These are phyloP conservation scores for Nakaseomyces uthaithaninus DNA, from an alignment of 1,139 yeast species.

Conservation along the genomic window DNA sequence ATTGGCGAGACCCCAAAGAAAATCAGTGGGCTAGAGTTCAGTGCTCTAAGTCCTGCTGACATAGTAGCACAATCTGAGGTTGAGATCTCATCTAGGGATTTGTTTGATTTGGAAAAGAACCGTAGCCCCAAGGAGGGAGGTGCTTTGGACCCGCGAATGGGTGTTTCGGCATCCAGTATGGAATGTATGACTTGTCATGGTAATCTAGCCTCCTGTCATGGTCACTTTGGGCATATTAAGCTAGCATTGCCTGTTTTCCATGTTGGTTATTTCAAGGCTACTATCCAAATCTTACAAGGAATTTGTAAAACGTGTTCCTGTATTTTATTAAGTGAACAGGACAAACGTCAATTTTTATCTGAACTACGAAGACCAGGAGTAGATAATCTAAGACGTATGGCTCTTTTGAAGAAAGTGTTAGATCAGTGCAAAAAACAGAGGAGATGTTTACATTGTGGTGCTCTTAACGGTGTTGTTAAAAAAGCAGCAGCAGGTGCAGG, in stretches of 20 bases:
- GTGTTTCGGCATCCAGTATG: slow-evolving; percentile 75
- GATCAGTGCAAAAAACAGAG: slow-evolving; percentile 96
- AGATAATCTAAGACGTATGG: slow-evolving; percentile 90
- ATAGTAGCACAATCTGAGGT: slow-evolving; percentile 91
- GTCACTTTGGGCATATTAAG: slow-evolving; percentile 93
- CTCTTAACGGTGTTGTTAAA: slow-evolving; percentile 92
- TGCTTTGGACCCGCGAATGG: slow-evolving; percentile 89
- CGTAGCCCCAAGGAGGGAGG: slow-evolving; percentile 73
- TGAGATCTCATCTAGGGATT: slow-evolving; percentile 83
- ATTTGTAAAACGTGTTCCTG: slow-evolving; percentile 88
- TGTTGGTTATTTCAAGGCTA: slow-evolving; percentile 91
- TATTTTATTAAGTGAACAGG: slow-evolving; percentile 63
- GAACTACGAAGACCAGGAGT: slow-evolving; percentile 83
- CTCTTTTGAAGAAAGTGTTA: slow-evolving; percentile 64
- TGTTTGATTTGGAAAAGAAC: slow-evolving; percentile 84
- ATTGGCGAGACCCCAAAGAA: slow-evolving; percentile 79
- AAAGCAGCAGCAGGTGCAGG: slow-evolving; percentile 91
- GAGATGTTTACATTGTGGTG: slow-evolving; percentile 78
- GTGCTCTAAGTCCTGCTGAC: slow-evolving; percentile 85
- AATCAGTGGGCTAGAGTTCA: slow-evolving; percentile 85
- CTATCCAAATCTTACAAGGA: slow-evolving; percentile 79
- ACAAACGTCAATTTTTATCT: slow-evolving; percentile 56
- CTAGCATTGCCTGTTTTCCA: slow-evolving; percentile 95
- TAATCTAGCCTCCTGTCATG: slow-evolving; percentile 88
- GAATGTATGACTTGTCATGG: slow-evolving; percentile 93